Evolutionary conservation across 345 rosid species (phyloP), one percentile per base, ranked within the genome.

Genomic region (Brassica napus): DNA sequence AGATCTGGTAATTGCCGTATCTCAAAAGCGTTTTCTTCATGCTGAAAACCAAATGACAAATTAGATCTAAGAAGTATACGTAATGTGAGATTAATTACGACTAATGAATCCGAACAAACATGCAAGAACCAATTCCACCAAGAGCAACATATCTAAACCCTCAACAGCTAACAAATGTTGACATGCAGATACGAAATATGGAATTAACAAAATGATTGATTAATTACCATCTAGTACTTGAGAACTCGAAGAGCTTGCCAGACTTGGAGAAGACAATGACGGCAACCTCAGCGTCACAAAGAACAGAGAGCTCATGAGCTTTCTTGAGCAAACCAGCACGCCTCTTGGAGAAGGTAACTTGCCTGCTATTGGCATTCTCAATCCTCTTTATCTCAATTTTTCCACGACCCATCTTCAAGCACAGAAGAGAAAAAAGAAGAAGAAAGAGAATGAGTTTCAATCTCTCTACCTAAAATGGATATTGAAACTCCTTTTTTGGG

Each of bases 281-380:
- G 68, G 98, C 97, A 88, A 94, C 93, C 84, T 94, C 98, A 68
- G 97, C 92, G 76, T 94, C 98, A 72, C 97, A 92, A 9, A 94
- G 91, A 81, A 92, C 85, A 69, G 98, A 86, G 79, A 94, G 94
- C 79, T 94, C 98, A 37, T 78, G 89, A 72, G 98, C 93, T 73
- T 94, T 91, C 81, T 94, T 94, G 2, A 94, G 93, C 89, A 94
- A 84, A 57, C 98, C 98, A 74, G 86, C 79, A 81, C 97, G 90
- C 73, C 98, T 88, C 84, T 94, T 94, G 16, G 97, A 94, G 91
- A 94, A 94, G 31, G 97, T 94, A 26, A 94, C 97, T 85, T 94
- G 97, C 78, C 98, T 92, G 85, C 91, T 94, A 70, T 91, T 94
- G 16, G 95, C 91, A 85, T 92, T 92, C 85, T 94, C 98, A 58